These are phyloP conservation scores for Didymella arachidicola DNA, from an alignment of 2,329 filamentous ascomycete species.

Conservation along the genomic window DNA sequence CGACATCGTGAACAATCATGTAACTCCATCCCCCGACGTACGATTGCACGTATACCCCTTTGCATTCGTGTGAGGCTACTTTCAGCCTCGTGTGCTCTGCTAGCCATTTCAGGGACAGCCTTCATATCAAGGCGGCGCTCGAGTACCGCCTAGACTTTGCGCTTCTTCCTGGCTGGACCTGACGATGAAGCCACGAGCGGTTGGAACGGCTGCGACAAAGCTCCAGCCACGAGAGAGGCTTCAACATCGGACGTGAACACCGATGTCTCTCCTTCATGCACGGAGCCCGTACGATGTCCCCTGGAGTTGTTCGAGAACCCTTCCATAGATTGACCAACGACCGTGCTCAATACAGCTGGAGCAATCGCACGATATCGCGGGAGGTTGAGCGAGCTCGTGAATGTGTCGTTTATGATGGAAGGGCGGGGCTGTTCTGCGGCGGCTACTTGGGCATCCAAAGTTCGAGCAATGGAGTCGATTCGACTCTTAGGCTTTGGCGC, in stretches of 20 bases:
- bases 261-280: neutral
- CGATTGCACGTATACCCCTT: neutral
- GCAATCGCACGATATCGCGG: neutral
- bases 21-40: neutral
- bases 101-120: neutral
- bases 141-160: constrained; percentile 7
- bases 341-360: neutral
- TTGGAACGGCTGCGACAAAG: neutral
- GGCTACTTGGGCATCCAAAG: constrained; percentile 33
- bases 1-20: neutral
- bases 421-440: constrained; percentile 24
- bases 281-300: neutral
- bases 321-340: neutral
- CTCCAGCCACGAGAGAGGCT: neutral
- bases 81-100: neutral
- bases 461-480: constrained; percentile 33
- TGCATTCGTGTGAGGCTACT: neutral
- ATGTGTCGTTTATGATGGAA: neutral
- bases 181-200: neutral
- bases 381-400: neutral
- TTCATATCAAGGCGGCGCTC: neutral
- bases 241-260: neutral
- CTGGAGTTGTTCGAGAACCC: too few relatives aligned
- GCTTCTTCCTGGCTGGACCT: constrained; percentile 9
- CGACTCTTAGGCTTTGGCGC: constrained; percentile 34